Evolutionary conservation across 2,329 filamentous ascomycete species (phyloP).

Genomic region (Pseudogymnoascus sp.): DNA sequence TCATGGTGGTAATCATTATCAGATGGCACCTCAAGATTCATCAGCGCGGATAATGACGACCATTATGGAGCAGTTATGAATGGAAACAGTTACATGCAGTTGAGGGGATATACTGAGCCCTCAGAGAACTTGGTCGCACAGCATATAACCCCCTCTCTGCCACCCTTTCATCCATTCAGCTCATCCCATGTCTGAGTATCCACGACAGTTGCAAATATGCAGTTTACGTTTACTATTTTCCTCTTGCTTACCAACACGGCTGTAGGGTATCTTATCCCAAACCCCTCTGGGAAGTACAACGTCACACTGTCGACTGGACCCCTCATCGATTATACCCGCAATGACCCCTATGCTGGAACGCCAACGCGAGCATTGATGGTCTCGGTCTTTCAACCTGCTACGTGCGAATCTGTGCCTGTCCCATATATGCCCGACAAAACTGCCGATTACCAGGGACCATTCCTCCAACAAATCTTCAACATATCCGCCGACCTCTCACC

Average conservation of each 20-base stretch:
- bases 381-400: slow-evolving; percentile 17
- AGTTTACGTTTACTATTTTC: background rate
- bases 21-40: background rate
- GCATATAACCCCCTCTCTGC: background rate
- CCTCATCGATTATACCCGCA: slow-evolving; percentile 17
- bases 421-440: slow-evolving; percentile 1
- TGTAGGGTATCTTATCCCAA: slow-evolving; percentile 12
- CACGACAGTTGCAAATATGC: background rate
- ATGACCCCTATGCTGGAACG: slow-evolving; percentile 13
- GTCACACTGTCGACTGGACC: slow-evolving; percentile 16
- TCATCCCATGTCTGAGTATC: background rate
- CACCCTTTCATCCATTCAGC: background rate
- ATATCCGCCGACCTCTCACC: background rate
- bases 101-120: background rate
- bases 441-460: background rate
- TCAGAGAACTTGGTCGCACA: background rate
- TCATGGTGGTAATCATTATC: background rate
- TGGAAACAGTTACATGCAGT: background rate
- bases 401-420: background rate
- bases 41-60: background rate
- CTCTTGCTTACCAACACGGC: background rate
- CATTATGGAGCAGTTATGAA: background rate
- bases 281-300: slow-evolving; percentile 15
- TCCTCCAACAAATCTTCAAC: background rate
- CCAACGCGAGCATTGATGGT: slow-evolving; percentile 14